These are phyloP conservation scores for Rhytidiadelphus loreus DNA, from an alignment of 225 moss, liverwort and hornwort species.

Conservation along the genomic window DNA sequence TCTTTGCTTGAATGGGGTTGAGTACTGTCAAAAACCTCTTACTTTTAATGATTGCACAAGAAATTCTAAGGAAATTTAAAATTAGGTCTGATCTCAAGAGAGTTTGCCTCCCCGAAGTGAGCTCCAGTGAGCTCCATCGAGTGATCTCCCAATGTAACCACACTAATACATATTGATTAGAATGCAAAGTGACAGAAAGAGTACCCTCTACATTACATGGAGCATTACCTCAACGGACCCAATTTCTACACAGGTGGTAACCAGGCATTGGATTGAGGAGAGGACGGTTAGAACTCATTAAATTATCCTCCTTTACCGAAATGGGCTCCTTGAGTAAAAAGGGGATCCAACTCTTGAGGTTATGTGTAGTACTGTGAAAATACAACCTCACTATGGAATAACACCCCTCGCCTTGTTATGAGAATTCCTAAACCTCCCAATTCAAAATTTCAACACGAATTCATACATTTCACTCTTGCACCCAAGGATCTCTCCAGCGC, in stretches of 20 bases:
- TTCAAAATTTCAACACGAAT: neutral
- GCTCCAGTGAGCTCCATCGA: neutral
- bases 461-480: too few relatives aligned
- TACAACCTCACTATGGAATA: neutral
- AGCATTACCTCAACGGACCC: neutral
- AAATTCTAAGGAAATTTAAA: neutral
- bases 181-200: neutral
- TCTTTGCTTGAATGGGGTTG: neutral
- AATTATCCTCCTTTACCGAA: neutral
- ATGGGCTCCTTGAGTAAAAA: neutral
- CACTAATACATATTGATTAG: neutral
- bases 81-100: neutral
- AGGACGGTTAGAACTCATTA: neutral
- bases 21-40: neutral
- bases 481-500: neutral
- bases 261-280: neutral
- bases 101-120: neutral
- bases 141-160: neutral
- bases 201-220: neutral
- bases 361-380: neutral
- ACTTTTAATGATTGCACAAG: neutral
- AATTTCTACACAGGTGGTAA: neutral
- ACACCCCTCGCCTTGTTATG: neutral
- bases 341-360: neutral
- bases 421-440: neutral